Evolutionary conservation across 2,329 filamentous ascomycete species (phyloP), one percentile per base, ranked within the genome.

Genomic region (Fusarium lateritium): DNA sequence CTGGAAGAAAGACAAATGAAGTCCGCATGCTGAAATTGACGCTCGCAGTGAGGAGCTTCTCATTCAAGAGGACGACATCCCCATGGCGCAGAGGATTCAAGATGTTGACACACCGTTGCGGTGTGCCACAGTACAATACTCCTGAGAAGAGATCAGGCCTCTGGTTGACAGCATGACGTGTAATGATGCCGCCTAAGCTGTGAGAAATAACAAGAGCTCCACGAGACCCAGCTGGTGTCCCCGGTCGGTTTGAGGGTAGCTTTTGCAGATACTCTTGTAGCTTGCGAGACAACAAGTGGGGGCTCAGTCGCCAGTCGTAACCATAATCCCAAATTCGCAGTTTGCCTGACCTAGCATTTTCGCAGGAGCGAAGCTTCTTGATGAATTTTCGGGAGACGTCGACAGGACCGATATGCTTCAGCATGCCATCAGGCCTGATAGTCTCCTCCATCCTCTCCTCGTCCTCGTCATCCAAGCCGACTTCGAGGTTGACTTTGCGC

Each of bases 11-110:
- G 13, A 91, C 89, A 75, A 93, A 98, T 42, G 90, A 94, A 0
- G 94, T 97, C 9, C 95, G 88, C 50, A 98, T 89, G 1, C 92
- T 94, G 75, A 98, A 97, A 79, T 97, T 97, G 72, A 97, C 94
- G 76, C 96, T 93, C 0, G 95, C 94, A 1, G 94, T 97, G 17
- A 98, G 85, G 1, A 98, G 91, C 69, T 93, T 93, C 65, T 94
- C 94, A 74, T 94, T 97, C 62, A 98, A 85, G 2, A 97, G 85
- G 1, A 98, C 94, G 19, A 94, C 92, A 76, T 98, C 94, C n/a
- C 94, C 94, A 73, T 97, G 95, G 36, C 94, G 90, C 14, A 98
- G 79, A 1, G 94, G 94, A 0, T 95, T 95, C 6, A 98, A 85
- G 52, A 97, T 96, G 76, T 97, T 98, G 76, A 98, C 89, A 76